Conservation (phyloP, 192 early-diverging fungal genomes). For the Funneliformis mosseae region DNA sequence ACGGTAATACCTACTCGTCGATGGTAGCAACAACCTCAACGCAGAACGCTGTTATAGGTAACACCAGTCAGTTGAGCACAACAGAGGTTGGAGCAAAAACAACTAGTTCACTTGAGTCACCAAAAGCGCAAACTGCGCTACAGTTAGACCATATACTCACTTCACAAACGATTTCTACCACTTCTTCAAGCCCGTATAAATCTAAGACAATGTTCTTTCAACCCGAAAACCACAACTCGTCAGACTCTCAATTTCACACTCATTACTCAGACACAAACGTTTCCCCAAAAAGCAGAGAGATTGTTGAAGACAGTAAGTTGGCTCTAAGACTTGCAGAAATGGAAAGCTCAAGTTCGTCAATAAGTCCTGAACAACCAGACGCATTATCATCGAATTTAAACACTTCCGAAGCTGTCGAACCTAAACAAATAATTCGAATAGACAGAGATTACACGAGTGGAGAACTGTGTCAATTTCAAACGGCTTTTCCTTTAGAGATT, state of each 20-base stretch:
- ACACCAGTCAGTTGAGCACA: background rate
- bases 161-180: background rate
- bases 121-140: background rate
- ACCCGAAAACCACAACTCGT: background rate
- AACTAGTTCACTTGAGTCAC: background rate
- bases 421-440: constrained; percentile 30
- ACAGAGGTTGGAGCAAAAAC: background rate
- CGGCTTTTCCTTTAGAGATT: constrained; percentile 20
- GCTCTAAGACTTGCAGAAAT: background rate
- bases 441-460: constrained; percentile 32
- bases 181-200: constrained; percentile 3
- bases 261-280: background rate
- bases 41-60: constrained; percentile 19
- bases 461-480: constrained; percentile 30
- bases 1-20: background rate
- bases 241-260: background rate
- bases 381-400: constrained; percentile 18
- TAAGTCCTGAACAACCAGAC: background rate
- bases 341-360: background rate
- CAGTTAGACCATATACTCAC: background rate
- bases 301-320: constrained; percentile 14
- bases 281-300: background rate
- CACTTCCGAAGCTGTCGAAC: background rate
- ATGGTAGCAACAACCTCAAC: background rate
- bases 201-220: background rate